Conservation (phyloP, 1,284 basidiomycete species). For the Trametes sp. region DNA sequence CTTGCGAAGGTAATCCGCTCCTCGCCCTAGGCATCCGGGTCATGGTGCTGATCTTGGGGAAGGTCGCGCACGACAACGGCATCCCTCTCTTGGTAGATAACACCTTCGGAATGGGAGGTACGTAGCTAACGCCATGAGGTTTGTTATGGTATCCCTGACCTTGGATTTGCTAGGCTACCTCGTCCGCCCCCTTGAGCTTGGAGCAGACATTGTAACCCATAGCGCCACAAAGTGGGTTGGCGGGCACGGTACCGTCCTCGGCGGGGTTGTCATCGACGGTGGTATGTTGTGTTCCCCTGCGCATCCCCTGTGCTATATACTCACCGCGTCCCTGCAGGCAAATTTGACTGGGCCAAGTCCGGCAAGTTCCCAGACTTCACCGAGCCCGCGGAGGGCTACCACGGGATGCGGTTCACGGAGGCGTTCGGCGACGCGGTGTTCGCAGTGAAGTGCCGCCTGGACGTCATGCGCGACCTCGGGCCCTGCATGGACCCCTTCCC, state of each 20-base stretch:
- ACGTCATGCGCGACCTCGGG: slow-evolving; percentile 83
- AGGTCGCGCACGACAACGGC: slow-evolving; percentile 71
- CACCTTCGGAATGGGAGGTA: slow-evolving; percentile 87
- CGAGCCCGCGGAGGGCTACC: slow-evolving; percentile 84
- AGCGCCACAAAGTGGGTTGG: slow-evolving; percentile 94
- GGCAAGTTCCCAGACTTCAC: slow-evolving; percentile 87
- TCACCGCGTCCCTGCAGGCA: slow-evolving; percentile 52
- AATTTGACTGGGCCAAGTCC: slow-evolving; percentile 85
- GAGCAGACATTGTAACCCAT: slow-evolving; percentile 86
- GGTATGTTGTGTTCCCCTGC: slow-evolving; percentile 44
- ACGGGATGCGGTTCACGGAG: slow-evolving; percentile 78
- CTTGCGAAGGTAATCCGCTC: slow-evolving; percentile 68
- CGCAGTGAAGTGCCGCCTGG: slow-evolving; percentile 75
- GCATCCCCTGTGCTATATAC: not conserved
- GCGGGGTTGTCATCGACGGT: slow-evolving; percentile 82
- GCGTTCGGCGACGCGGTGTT: slow-evolving; percentile 79
- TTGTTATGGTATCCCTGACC: not conserved
- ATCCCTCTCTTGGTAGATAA: slow-evolving; percentile 90
- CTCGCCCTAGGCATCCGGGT: slow-evolving; percentile 19
- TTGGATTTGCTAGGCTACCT: slow-evolving; percentile 60
- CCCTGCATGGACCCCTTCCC: slow-evolving; percentile 81
- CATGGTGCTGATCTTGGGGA: not conserved
- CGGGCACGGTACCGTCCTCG: slow-evolving; percentile 89
- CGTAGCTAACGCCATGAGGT: not conserved
- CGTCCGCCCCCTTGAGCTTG: slow-evolving; percentile 76